Evolutionary conservation across 2,329 filamentous ascomycete genomes (phyloP).

Genomic region (Paecilomyces sp.): DNA sequence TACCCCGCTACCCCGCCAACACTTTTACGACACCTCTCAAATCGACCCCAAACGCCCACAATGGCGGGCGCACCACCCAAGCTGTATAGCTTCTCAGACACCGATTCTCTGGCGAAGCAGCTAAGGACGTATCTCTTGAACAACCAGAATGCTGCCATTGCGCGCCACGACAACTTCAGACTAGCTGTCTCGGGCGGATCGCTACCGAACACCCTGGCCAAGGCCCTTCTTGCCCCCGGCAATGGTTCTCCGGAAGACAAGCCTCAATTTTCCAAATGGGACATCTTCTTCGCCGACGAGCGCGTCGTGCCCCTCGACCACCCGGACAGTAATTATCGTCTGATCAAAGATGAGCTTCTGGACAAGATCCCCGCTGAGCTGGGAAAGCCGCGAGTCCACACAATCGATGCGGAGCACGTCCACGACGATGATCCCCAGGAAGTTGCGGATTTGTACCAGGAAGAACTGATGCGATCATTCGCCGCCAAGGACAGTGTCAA

Average conservation of each 20-base stretch:
- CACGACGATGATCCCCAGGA: slow-evolving; percentile 82
- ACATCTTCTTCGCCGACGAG: slow-evolving; percentile 98
- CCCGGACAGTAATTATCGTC: slow-evolving; percentile 86
- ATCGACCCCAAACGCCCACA: slow-evolving; percentile 6
- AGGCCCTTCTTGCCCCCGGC: slow-evolving; percentile 63
- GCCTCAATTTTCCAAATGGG: slow-evolving; percentile 79
- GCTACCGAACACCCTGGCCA: slow-evolving; percentile 77
- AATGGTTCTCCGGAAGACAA: slow-evolving; percentile 50
- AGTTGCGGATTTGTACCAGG: slow-evolving; percentile 88
- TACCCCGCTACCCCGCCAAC: slow-evolving; percentile 5
- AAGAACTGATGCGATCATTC: slow-evolving; percentile 76
- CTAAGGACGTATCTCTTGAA: slow-evolving; percentile 78
- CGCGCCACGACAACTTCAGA: slow-evolving; percentile 79
- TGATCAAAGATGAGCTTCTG: slow-evolving; percentile 80
- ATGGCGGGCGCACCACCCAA: slow-evolving; percentile 42
- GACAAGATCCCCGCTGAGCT: slow-evolving; percentile 71
- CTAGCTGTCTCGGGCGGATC: slow-evolving; percentile 91
- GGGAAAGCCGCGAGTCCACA: slow-evolving; percentile 64
- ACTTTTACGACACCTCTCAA: neutral
- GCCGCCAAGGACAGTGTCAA: slow-evolving; percentile 90
- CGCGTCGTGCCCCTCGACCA: slow-evolving; percentile 88
- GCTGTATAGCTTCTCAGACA: slow-evolving; percentile 72
- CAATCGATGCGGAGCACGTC: slow-evolving; percentile 62
- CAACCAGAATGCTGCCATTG: slow-evolving; percentile 70
- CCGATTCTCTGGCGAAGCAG: slow-evolving; percentile 63